Conservation (phyloP, 1,139 yeast genomes). For the Suhomyces ambrosiae region DNA sequence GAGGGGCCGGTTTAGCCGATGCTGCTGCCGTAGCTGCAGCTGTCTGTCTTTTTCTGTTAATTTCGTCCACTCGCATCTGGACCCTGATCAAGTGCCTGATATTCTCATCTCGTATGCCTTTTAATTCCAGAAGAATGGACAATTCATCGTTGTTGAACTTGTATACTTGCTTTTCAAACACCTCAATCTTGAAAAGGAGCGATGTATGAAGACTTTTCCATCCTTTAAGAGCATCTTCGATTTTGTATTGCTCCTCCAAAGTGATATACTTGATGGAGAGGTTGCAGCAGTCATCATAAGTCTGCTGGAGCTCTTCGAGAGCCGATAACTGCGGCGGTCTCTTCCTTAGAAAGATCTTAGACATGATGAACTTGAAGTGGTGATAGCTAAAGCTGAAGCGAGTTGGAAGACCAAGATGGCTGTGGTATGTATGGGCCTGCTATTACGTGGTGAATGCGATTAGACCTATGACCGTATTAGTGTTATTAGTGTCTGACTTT, state of each 20-base stretch:
- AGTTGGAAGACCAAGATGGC: not conserved
- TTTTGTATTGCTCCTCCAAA: conserved; percentile 55
- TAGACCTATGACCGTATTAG: too few relatives aligned
- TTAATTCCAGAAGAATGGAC: conserved; percentile 46
- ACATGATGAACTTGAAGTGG: conserved; percentile 64
- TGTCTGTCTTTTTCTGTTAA: conserved; percentile 22
- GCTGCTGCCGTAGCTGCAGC: conserved; percentile 6
- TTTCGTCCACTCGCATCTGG: conserved; percentile 45
- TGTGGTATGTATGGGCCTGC: too few relatives aligned
- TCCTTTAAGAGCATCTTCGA: conserved; percentile 62
- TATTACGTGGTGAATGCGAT: too few relatives aligned
- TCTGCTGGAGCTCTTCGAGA: conserved; percentile 57
- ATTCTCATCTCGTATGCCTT: conserved; percentile 54
- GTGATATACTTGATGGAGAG: conserved; percentile 57
- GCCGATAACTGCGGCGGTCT: conserved; percentile 56
- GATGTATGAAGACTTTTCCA: conserved; percentile 72
- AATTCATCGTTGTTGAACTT: conserved; percentile 44
- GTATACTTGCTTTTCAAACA: conserved; percentile 47
- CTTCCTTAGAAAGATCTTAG: conserved; percentile 53
- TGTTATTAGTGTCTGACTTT: too few relatives aligned
- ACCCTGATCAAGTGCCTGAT: conserved; percentile 48
- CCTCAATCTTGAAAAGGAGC: conserved; percentile 56
- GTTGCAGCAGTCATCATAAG: conserved; percentile 64
- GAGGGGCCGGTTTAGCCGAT: conserved; percentile 3
- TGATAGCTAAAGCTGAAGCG: too few relatives aligned